Evolutionary conservation across 1,284 basidiomycete genomes (phyloP).

Genomic region (Cutaneotrichosporon dermatis): DNA sequence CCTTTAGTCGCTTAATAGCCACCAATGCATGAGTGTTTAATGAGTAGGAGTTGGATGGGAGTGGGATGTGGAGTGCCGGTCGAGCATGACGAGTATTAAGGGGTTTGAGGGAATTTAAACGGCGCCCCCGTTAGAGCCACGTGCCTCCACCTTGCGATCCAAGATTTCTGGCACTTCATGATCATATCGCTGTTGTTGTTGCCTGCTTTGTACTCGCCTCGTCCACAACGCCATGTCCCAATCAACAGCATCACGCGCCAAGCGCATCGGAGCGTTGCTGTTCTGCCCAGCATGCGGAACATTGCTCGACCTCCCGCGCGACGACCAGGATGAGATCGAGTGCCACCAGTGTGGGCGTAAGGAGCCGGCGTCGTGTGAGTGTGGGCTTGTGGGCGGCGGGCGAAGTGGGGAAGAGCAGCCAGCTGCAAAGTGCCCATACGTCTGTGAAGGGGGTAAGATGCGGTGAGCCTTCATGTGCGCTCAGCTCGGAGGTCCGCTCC

Average conservation of each 20-base stretch:
- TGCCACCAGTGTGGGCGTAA: conserved; percentile 85
- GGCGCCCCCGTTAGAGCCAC: background rate
- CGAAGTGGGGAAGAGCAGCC: no score
- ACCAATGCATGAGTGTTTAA: conserved; percentile 16
- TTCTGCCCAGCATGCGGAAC: conserved; percentile 93
- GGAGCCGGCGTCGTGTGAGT: conserved; percentile 81
- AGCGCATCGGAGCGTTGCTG: conserved; percentile 68
- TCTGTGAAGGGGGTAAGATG: background rate
- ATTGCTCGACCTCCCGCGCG: conserved; percentile 75
- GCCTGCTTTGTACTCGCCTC: background rate
- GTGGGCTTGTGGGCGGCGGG: background rate
- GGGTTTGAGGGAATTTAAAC: background rate
- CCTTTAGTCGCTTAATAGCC: conserved; percentile 10
- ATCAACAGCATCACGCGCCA: conserved; percentile 20
- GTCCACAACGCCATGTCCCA: conserved; percentile 2
- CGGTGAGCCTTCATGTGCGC: background rate
- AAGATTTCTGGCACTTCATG: conserved; percentile 5
- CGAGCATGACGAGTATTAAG: background rate
- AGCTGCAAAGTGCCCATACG: no score
- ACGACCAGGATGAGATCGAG: conserved; percentile 67
- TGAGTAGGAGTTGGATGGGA: background rate
- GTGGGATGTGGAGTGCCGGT: background rate
- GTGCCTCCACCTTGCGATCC: conserved; percentile 6
- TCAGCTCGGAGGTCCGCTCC: no score
- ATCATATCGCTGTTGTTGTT: background rate